phyloP scores from a whole-genome alignment of 2,329 filamentous ascomycete species.

The Cordyceps fumosorosea region DNA sequence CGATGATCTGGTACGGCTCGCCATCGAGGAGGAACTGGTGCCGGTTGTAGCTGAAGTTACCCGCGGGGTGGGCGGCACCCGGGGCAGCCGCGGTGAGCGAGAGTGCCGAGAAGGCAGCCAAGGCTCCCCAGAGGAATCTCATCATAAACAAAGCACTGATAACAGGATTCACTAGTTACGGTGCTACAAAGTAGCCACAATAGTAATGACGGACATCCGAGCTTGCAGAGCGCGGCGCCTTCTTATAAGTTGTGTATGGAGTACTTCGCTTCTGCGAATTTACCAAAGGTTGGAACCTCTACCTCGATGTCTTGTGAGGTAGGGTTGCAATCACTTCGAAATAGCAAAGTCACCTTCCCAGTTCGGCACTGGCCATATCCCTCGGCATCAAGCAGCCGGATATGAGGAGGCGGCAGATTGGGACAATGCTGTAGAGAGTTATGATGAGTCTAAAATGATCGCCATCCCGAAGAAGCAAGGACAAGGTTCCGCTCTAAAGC shows the following conservation, averaged over 20 bases:
- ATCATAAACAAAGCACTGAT: not conserved
- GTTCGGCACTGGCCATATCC: not conserved
- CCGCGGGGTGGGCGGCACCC: not conserved
- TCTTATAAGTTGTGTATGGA: not conserved
- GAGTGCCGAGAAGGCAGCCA: slow-evolving; percentile 1
- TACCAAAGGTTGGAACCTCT: not conserved
- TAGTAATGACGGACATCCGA: not conserved
- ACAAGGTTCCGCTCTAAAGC: not conserved
- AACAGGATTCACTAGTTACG: not conserved
- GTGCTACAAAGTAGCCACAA: not conserved
- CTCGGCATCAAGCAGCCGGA: not conserved
- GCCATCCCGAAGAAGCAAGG: not conserved
- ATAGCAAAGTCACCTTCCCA: not conserved
- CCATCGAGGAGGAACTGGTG: slow-evolving; percentile 34
- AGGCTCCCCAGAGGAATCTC: not conserved
- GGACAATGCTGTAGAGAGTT: not conserved
- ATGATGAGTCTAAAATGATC: not conserved
- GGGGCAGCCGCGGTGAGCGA: not conserved
- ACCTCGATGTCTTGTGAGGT: not conserved
- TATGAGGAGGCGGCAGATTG: not conserved
- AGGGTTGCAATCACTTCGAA: not conserved
- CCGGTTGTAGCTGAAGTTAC: slow-evolving; percentile 32
- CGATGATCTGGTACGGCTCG: slow-evolving; percentile 35
- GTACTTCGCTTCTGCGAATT: not conserved
- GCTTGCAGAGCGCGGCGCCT: not conserved